Conservation (phyloP, 2,329 filamentous ascomycete species). For the Botrytis fragariae region DNA sequence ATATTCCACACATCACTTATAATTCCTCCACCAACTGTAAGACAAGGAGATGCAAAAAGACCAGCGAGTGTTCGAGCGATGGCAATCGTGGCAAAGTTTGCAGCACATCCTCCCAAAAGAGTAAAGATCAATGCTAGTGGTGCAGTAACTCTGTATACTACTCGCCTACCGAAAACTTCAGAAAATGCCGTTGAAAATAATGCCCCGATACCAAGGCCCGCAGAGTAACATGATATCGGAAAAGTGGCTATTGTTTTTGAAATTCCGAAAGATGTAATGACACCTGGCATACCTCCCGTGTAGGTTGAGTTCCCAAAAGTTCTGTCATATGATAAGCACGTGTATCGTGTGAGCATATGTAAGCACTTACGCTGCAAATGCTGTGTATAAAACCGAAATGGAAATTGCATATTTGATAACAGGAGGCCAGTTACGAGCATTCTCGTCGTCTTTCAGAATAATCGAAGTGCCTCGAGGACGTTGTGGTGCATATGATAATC, state of each 20-base stretch:
- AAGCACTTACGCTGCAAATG: constrained; percentile 11
- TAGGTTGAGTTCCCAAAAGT: constrained; percentile 22
- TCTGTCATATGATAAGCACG: constrained; percentile 13
- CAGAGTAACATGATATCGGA: constrained; percentile 21
- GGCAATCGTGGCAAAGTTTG: constrained; percentile 7
- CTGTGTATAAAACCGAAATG: constrained; percentile 7
- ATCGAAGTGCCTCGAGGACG: constrained; percentile 10
- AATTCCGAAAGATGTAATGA: constrained; percentile 10
- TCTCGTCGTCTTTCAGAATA: background rate
- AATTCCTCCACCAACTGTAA: constrained; percentile 19
- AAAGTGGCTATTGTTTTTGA: constrained; percentile 18
- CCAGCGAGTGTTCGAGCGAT: constrained; percentile 21
- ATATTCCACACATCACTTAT: constrained; percentile 26
- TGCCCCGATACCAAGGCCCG: constrained; percentile 22
- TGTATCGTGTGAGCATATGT: background rate
- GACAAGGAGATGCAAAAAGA: constrained; percentile 17
- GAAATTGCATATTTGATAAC: constrained; percentile 3
- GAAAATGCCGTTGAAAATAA: constrained; percentile 19
- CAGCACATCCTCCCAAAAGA: constrained; percentile 14
- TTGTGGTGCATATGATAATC: constrained; percentile 9
- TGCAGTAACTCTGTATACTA: constrained; percentile 19
- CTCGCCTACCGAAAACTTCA: constrained; percentile 21
- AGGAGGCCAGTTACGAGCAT: background rate
- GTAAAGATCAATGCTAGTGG: constrained; percentile 22
- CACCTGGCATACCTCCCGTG: constrained; percentile 16